Percentiles rank a stretch among this genome's conserved stretches.
Evolutionary conservation across 106 monocot species (phyloP).

Genomic region (Allium cepa): DNA sequence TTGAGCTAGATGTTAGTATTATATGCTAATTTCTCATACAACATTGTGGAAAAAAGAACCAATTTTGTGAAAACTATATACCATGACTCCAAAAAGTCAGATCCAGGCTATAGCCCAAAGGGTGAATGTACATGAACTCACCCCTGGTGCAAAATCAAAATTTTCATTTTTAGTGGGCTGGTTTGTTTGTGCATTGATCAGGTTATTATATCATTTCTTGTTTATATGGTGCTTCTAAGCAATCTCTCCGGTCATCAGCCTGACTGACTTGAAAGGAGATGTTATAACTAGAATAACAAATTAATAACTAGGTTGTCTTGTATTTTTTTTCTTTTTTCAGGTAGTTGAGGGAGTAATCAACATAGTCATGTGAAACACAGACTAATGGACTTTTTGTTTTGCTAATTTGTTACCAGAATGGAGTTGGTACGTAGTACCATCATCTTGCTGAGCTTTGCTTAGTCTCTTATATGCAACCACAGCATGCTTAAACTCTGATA

Average conservation of each 20-base stretch:
- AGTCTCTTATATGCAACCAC: constrained; percentile 66
- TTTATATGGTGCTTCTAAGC: neutral
- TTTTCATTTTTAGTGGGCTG: too few relatives aligned
- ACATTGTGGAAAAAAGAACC: too few relatives aligned
- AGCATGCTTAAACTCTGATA: constrained; percentile 72
- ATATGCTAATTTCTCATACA: too few relatives aligned
- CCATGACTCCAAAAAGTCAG: too few relatives aligned
- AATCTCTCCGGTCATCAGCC: neutral
- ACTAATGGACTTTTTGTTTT: neutral
- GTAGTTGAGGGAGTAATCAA: neutral
- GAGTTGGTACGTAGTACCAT: constrained; percentile 28
- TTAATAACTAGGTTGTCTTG: neutral
- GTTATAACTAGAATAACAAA: neutral
- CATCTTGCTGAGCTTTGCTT: constrained; percentile 34
- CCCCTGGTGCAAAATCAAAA: too few relatives aligned
- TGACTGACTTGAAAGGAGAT: neutral
- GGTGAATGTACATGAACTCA: too few relatives aligned
- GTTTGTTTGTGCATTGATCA: too few relatives aligned
- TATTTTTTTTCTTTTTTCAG: neutral
- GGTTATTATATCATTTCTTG: too few relatives aligned
- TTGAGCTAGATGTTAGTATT: too few relatives aligned
- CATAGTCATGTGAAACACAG: neutral
- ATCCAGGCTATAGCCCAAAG: too few relatives aligned
- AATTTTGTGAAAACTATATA: too few relatives aligned
- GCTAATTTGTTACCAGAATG: neutral